Evolutionary conservation across 257 asterid genomes (phyloP), one percentile per base, ranked within the genome.

Genomic region (Paulownia fortunei): DNA sequence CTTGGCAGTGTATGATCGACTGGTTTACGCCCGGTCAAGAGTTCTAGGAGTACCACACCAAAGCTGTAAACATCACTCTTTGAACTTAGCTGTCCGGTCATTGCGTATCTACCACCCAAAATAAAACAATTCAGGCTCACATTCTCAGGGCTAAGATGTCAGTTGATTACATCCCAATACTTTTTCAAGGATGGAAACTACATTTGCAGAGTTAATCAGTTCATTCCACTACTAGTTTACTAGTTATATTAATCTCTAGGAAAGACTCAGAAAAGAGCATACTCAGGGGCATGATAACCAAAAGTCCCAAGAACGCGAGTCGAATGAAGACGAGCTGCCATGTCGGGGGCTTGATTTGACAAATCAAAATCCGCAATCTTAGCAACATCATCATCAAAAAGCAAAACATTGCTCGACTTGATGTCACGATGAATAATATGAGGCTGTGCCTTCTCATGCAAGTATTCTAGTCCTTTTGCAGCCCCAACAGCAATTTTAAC

Each of bases 251-350:
- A 23, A 37, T 23, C 26, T 72, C 52, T 16, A 49, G n/a, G n/a
- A n/a, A n/a, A n/a, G n/a, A n/a, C n/a, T n/a, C n/a, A 52, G 44
- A 19, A 78, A 54, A 63, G 70, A 46, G 58, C 94, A 68, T 79
- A 92, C 97, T 92, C 96, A 0, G 97, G 96, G 61, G 97, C 96
- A 81, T 92, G 96, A 82, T 92, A 92, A 72, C 97, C 96, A 30
- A 92, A 92, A 73, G 96, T 92, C 60, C 97, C 96, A 69, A 90
- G 97, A 74, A 92, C 94, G 46, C 96, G 92, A 73, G 97, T 89
- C 27, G 97, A 92, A 77, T 92, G 97, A 82, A 92, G 96, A 41
- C 96, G 92, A 36, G 97, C 96, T 54, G 97, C 96, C 80, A 79
- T 86, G 71, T 89, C 91, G 62, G 97, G 97, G 75, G 94, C 92